Evolutionary conservation across 2,329 filamentous ascomycete species (phyloP), one percentile per base, ranked within the genome.

Genomic region (Chaetoscypha palmicola): DNA sequence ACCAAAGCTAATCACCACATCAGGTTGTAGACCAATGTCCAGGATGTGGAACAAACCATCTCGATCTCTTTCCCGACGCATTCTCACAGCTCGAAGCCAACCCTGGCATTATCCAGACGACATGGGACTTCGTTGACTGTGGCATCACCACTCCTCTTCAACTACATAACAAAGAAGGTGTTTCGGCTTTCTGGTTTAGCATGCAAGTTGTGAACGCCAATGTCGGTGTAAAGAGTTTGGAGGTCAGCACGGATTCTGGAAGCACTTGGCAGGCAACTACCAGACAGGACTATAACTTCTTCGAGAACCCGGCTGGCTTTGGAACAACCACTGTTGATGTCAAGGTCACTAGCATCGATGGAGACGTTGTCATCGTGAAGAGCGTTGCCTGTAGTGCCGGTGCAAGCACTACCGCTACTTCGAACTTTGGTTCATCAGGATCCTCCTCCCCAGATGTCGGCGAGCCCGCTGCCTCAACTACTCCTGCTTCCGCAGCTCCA

Each of bases 161-260:
- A 35, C 64, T 78, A 19, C 68, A 71, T 60, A 74, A 74, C 63
- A 77, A 78, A 58, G 64, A 67, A 17, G 71, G 71, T 19, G 68
- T 70, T 3, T 72, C 69, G 3, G 57, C 62, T 22, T 68, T 69
- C 60, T 77, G 73, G 73, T 77, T 78, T 64, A 69, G 68, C 37
- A 78, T 79, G 69, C 80, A 84, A 60, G 77, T 83, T 33, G 68
- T 80, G 55, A 82, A 83, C 62, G 65, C 74, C 55, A 80, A 79
- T 58, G 67, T 74, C 47, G 68, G 70, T 12, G 69, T 83, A 31
- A 54, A 66, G 41, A 68, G 64, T 50, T 67, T 83, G 19, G 77
- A 83, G 52, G 77, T 83, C 46, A 77, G 73, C 46, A 76, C 69
- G 14, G 73, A 83, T 55, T 69, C 73, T 9, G 79, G 79, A 14